Percentiles rank a stretch among this genome's conserved stretches.
Conservation (phyloP, 805 yeast genomes). For the Teunomyces barrocoloradensis region DNA sequence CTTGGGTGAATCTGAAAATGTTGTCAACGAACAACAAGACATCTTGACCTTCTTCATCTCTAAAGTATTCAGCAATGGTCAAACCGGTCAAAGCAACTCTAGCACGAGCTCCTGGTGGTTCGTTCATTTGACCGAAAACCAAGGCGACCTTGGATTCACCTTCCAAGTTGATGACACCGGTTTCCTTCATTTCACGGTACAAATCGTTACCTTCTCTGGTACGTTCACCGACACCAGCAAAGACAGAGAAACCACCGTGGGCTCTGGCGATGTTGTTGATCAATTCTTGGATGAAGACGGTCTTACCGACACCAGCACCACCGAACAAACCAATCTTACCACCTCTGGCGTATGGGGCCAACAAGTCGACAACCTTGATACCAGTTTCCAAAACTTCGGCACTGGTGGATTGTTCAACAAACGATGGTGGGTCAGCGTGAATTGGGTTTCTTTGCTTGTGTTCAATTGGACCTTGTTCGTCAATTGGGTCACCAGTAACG, state of each 20-base stretch:
- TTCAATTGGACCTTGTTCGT: conserved; percentile 98
- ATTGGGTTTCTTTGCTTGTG: conserved; percentile 93
- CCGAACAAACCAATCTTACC: conserved; percentile 99
- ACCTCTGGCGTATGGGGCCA: conserved; percentile 99
- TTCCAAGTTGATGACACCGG: conserved; percentile 99
- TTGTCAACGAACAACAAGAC: conserved; percentile 98
- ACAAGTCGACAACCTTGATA: conserved; percentile 98
- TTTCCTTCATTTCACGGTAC: conserved; percentile 99
- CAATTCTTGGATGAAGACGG: conserved; percentile 99
- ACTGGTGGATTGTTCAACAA: conserved; percentile 94
- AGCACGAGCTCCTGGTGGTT: conserved; percentile 99
- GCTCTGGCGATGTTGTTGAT: conserved; percentile 99
- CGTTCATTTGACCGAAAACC: conserved; percentile 99
- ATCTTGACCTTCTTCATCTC: conserved; percentile 99
- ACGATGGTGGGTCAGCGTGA: conserved; percentile 96
- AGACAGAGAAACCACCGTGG: conserved; percentile 99
- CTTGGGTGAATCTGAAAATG: conserved; percentile 99
- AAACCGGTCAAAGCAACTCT: conserved; percentile 99
- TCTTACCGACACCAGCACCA: conserved; percentile 99
- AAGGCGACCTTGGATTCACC: conserved; percentile 99
- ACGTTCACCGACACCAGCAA: conserved; percentile 99
- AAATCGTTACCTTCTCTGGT: conserved; percentile 99
- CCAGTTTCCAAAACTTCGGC: conserved; percentile 99
- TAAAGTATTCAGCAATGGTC: conserved; percentile 99
- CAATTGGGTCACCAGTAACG: conserved; percentile 99